Conservation (phyloP, 2,329 filamentous ascomycete genomes). For the Fusarium sp. region DNA sequence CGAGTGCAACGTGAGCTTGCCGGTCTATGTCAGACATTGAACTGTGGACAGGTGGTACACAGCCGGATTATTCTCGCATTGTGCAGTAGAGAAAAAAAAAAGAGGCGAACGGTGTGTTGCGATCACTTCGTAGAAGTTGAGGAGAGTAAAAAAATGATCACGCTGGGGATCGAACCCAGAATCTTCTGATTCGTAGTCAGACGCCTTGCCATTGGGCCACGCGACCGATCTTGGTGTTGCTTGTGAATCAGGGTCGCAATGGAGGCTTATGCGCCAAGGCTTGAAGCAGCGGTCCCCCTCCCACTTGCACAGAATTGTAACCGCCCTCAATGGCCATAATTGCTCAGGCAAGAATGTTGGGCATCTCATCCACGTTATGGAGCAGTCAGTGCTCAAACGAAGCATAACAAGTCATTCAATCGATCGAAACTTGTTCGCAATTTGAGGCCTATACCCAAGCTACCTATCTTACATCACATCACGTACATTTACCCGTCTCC, state of each 20-base stretch:
- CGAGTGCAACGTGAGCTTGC: background rate
- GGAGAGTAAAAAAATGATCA: constrained; percentile 29
- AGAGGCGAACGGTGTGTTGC: background rate
- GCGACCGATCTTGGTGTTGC: constrained; percentile 16
- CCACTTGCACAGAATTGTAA: too few relatives aligned
- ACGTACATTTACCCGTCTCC: background rate
- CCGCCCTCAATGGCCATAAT: background rate
- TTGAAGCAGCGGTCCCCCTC: background rate
- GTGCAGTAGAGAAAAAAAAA: background rate
- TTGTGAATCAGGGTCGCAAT: background rate
- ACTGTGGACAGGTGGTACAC: background rate
- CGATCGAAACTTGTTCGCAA: background rate
- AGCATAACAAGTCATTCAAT: background rate
- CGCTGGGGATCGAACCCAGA: constrained; percentile 48
- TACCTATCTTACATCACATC: background rate
- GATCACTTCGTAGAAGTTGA: too few relatives aligned
- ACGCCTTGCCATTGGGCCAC: constrained; percentile 50
- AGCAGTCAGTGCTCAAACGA: background rate
- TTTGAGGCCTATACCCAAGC: background rate
- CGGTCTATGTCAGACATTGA: background rate
- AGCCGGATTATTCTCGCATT: background rate
- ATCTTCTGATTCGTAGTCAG: constrained; percentile 52
- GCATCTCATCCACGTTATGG: background rate
- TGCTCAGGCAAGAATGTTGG: background rate
- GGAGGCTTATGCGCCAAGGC: background rate